Evolutionary conservation across 2,329 filamentous ascomycete genomes (phyloP), one percentile per base, ranked within the genome.

Genomic region (Lecanicillium sp.): DNA sequence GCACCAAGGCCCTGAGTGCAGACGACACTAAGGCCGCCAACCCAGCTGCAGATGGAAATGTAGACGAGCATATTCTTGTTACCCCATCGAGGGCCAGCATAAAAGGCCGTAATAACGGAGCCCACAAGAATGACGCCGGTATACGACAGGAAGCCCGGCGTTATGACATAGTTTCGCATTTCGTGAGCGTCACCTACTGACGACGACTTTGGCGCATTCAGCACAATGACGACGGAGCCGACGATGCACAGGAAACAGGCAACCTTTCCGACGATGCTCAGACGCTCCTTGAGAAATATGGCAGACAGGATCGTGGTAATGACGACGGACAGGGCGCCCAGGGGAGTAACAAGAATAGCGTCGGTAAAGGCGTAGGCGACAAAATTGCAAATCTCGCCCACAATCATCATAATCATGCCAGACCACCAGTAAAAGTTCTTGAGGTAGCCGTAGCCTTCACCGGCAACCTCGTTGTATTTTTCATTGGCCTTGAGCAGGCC

Each of bases 51-150:
- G 51, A 98, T 90, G 50, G 84, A 89, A 49, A 98, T 79, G 63
- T 98, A 97, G 25, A 97, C 88, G 60, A 98, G 73, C 92, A 98
- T 97, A 55, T 85, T 90, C 72, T 87, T 90, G 66, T 94, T 96
- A 35, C 89, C 92, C 58, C 90, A 98, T 52, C 83, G 76, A 13
- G 92, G 92, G 0, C 79, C 92, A 30, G 77, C 81, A 73, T 82
- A 97, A 34, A 92, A 63, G 1, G 87, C 87, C 27, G 84, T 77
- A 45, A 88, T 74, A 10, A 67, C 52, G 42, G 79, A 84, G 1
- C 80, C 86, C 17, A 92, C 55, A 27, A 97, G 74, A 46, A 97
- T 74, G 33, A 96, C 72, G 25, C 89, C 90, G 0, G 87, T 77
- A 57, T 92, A 98, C 32, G 72, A 74, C 46, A 97, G 66, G 54